Evolutionary conservation across 345 rosid genomes (phyloP).

Genomic region (Populus nigra): DNA sequence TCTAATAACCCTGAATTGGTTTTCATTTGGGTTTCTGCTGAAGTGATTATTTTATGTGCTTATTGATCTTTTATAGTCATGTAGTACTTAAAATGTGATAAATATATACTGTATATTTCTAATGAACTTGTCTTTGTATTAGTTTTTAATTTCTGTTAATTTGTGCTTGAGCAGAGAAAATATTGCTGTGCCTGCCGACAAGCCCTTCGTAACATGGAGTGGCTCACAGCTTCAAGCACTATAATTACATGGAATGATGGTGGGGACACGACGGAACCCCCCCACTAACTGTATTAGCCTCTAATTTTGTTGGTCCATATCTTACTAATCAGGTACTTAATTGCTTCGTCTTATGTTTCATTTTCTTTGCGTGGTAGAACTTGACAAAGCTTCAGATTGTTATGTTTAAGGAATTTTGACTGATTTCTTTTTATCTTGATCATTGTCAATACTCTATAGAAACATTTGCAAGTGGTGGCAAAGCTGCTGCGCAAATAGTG

Average conservation of each 20-base stretch:
- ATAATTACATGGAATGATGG: conserved; percentile 51
- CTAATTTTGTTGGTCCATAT: conserved; percentile 59
- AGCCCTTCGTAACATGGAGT: conserved; percentile 71
- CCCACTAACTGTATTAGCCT: conserved; percentile 53
- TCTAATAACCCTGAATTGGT: conserved; percentile 40
- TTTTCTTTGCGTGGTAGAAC: neutral
- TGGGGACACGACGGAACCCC: conserved; percentile 44
- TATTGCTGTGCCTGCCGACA: conserved; percentile 56
- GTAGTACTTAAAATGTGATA: too few species aligned
- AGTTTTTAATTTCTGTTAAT: neutral
- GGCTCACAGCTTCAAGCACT: conserved; percentile 47
- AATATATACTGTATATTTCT: too few species aligned
- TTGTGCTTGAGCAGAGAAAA: conserved; percentile 40
- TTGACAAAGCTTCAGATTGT: neutral
- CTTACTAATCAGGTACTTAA: conserved; percentile 57
- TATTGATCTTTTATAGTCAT: neutral
- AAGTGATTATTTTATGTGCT: too few species aligned
- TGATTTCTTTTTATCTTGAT: neutral
- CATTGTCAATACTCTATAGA: conserved; percentile 36
- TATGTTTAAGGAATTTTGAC: neutral
- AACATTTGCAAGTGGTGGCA: conserved; percentile 46
- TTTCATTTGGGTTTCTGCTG: conserved; percentile 45
- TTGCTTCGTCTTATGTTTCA: neutral
- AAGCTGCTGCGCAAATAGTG: conserved; percentile 66
- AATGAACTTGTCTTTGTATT: too few species aligned